Conservation (phyloP, 1,284 basidiomycete species). For the Cryptococcus jaspeensis region DNA sequence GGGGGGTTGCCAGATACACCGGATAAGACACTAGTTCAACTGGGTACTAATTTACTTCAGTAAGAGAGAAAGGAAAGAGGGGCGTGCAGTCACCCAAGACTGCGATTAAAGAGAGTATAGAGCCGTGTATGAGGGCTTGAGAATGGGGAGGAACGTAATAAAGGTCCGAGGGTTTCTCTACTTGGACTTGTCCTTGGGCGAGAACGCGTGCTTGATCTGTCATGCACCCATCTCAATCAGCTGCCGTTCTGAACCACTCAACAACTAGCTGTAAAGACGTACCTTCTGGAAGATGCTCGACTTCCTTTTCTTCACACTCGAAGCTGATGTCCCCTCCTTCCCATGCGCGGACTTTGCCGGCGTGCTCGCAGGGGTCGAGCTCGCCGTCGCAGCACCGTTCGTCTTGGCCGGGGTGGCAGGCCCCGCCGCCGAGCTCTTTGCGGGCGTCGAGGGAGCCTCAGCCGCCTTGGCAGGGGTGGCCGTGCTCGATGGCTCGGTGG, state of each 20-base stretch:
- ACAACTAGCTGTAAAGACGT: not conserved
- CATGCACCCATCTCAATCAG: not conserved
- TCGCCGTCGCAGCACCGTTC: conserved; percentile 11
- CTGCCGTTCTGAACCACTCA: not conserved
- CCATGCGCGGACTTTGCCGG: conserved; percentile 30
- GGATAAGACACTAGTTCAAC: no score
- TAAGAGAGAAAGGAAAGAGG: no score
- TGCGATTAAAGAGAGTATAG: no score
- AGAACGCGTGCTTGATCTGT: conserved; percentile 36
- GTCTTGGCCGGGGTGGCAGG: conserved; percentile 24
- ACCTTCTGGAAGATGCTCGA: conserved; percentile 43
- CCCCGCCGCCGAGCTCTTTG: not conserved
- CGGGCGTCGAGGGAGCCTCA: not conserved
- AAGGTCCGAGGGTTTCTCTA: conserved; percentile 3
- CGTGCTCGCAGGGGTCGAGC: conserved; percentile 26
- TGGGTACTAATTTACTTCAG: no score
- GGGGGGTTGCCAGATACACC: no score
- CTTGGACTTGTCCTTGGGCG: conserved; percentile 32
- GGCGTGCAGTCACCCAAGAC: no score
- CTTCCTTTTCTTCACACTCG: conserved; percentile 38
- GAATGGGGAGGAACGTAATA: not conserved
- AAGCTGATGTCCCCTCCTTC: no score
- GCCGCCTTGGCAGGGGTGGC: not conserved
- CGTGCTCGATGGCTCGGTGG: not conserved
- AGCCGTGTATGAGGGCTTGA: no score